phyloP scores from a whole-genome alignment of 768 basidiomycete genomes.

The Calocybe indica region DNA sequence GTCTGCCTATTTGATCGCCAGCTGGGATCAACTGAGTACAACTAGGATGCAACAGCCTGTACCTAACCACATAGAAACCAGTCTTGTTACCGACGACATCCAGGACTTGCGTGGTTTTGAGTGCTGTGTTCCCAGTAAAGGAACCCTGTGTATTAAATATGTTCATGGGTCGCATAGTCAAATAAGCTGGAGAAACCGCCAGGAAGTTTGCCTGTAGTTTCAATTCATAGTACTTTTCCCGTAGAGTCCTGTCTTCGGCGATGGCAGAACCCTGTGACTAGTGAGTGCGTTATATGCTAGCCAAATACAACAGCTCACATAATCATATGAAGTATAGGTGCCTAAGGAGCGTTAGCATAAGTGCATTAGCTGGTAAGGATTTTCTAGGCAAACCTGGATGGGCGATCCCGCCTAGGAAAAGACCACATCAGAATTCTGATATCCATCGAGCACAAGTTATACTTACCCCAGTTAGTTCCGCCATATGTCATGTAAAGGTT shows the following conservation, averaged over 20 bases:
- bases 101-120: constrained; percentile 43
- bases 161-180: constrained; percentile 41
- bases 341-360: constrained; percentile 14
- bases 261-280: constrained; percentile 37
- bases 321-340: constrained; percentile 40
- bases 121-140: constrained; percentile 41
- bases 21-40: background rate
- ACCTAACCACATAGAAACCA: constrained; percentile 42
- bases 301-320: constrained; percentile 18
- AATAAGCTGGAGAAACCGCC: constrained; percentile 42
- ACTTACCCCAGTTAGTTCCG: constrained; percentile 43
- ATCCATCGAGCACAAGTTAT: background rate
- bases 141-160: constrained; percentile 32
- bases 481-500: constrained; percentile 49
- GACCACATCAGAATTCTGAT: background rate
- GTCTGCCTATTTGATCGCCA: constrained; percentile 22
- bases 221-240: constrained; percentile 49
- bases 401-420: constrained; percentile 22
- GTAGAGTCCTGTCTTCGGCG: constrained; percentile 43
- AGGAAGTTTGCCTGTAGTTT: constrained; percentile 48
- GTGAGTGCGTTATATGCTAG: background rate
- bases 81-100: constrained; percentile 43
- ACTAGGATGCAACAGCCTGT: background rate
- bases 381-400: constrained; percentile 23
- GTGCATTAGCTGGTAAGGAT: background rate